phyloP scores from a whole-genome alignment of 495 filamentous ascomycete species.

The Talaromyces wortmannii region DNA sequence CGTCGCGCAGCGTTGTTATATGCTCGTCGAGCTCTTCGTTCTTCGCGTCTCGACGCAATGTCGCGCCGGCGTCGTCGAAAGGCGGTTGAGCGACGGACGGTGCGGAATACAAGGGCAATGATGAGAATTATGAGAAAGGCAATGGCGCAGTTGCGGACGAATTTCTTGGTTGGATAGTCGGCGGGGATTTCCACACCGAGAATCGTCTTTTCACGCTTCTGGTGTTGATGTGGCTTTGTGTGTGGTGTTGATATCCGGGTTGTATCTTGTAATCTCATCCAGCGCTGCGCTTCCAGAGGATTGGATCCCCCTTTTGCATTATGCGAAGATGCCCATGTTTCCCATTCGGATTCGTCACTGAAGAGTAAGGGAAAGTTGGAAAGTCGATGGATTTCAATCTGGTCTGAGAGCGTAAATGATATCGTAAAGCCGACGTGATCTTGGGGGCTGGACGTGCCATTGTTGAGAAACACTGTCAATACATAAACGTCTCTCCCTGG shows the following conservation, averaged over 20 bases:
- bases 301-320: neutral
- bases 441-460: conserved; percentile 18
- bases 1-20: conserved; percentile 31
- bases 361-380: neutral
- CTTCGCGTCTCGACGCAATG: conserved; percentile 25
- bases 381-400: conserved; percentile 28
- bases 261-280: conserved; percentile 2
- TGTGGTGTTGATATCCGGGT: neutral
- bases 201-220: neutral
- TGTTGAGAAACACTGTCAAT: conserved; percentile 37
- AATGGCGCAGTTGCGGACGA: conserved; percentile 13
- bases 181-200: neutral
- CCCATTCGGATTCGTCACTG: neutral
- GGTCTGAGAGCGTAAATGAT: conserved; percentile 36
- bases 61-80: conserved; percentile 25
- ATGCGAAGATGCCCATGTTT: neutral
- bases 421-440: conserved; percentile 32
- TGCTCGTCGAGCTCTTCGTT: conserved; percentile 28
- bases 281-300: neutral
- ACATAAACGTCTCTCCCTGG: conserved; percentile 34
- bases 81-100: conserved; percentile 10
- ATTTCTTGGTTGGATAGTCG: conserved; percentile 3
- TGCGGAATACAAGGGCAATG: conserved; percentile 20
- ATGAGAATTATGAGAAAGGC: conserved; percentile 20
- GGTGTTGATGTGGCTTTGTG: neutral